These are phyloP conservation scores for Clohesyomyces aquaticus DNA, from an alignment of 495 filamentous ascomycete genomes.

Conservation along the genomic window DNA sequence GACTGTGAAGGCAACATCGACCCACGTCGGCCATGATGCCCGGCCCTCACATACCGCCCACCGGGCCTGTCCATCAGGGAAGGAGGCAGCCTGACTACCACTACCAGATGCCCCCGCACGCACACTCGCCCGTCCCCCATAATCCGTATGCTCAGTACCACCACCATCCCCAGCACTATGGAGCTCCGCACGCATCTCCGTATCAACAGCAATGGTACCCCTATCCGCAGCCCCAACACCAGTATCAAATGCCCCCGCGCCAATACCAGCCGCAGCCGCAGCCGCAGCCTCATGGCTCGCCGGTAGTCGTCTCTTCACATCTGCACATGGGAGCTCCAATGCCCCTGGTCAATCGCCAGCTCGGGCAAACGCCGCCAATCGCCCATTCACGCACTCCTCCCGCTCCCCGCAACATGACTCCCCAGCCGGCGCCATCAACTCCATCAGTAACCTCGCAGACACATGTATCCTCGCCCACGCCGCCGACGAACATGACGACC, in stretches of 20 bases:
- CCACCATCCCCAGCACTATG: conserved; percentile 45
- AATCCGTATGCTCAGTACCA: conserved; percentile 44
- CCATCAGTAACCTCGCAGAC: conserved; percentile 34
- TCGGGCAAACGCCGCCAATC: conserved; percentile 38
- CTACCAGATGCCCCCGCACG: conserved; percentile 42
- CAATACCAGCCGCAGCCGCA: too few relatives aligned
- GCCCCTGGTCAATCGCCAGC: conserved; percentile 39
- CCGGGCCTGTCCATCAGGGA: conserved; percentile 43
- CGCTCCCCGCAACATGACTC: conserved; percentile 29
- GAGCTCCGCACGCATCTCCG: conserved; percentile 38
- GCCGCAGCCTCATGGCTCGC: conserved; percentile 41
- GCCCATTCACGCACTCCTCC: conserved; percentile 34
- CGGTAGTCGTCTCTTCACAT: conserved; percentile 48
- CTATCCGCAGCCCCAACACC: conserved; percentile 39
- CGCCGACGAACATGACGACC: conserved; percentile 22
- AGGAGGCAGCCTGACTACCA: conserved; percentile 46
- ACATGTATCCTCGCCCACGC: conserved; percentile 34
- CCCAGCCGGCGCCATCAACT: conserved; percentile 32
- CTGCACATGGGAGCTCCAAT: conserved; percentile 42
- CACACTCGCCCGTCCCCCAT: conserved; percentile 45
- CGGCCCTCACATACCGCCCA: conserved; percentile 40
- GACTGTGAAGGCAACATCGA: conserved; percentile 40
- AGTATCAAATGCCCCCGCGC: conserved; percentile 34
- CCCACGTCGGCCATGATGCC: conserved; percentile 37
- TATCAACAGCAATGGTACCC: conserved; percentile 43